A percentile compares a stretch with the other conserved stretches of the same genome.
Evolutionary conservation across 331 rosid genomes (phyloP).

Genomic region (Malus hybrid): DNA sequence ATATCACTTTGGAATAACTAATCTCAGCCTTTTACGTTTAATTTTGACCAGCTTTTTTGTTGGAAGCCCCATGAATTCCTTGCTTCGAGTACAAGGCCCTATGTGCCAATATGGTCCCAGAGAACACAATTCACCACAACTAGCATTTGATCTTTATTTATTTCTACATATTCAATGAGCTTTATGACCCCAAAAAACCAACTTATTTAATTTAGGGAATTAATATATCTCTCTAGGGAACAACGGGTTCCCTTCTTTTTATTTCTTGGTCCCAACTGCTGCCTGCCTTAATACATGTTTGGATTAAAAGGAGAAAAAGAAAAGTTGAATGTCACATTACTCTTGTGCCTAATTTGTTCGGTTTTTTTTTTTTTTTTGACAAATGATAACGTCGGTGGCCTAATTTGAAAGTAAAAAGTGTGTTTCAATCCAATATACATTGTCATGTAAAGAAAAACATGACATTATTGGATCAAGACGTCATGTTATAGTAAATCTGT

Average conservation of each 20-base stretch:
- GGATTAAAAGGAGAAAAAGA: neutral
- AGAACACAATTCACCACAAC: neutral
- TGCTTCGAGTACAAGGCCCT: neutral
- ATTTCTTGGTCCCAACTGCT: neutral
- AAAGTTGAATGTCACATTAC: neutral
- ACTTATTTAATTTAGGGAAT: neutral
- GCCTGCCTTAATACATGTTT: neutral
- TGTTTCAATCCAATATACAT: too few species aligned
- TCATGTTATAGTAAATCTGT: too few species aligned
- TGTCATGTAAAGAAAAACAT: fast-evolving
- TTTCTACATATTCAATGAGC: neutral
- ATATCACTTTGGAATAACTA: too few species aligned
- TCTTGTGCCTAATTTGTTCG: neutral
- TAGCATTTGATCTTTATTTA: neutral
- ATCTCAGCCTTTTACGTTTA: neutral
- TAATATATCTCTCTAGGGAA: neutral
- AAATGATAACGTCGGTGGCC: too few species aligned
- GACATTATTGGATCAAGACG: too few species aligned
- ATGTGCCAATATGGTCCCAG: neutral
- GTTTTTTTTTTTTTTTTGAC: too few species aligned
- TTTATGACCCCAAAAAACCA: neutral
- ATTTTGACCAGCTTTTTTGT: neutral
- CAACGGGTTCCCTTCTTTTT: neutral
- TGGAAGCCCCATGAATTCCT: neutral
- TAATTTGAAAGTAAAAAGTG: too few species aligned